These are phyloP conservation scores for Teratosphaeria viscida DNA, from an alignment of 2,329 filamentous ascomycete genomes.

Conservation along the genomic window DNA sequence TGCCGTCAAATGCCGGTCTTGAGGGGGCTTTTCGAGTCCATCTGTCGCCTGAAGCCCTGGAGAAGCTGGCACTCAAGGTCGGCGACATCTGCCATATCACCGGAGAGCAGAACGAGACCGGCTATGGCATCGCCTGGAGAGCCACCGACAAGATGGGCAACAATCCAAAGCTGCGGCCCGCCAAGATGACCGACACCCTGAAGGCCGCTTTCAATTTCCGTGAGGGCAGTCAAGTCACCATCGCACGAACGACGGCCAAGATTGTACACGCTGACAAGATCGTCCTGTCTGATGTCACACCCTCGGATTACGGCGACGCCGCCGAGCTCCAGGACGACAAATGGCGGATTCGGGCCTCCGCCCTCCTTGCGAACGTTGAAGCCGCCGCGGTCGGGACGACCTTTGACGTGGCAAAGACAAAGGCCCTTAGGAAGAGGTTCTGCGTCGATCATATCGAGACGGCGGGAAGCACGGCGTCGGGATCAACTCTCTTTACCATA, in stretches of 20 bases:
- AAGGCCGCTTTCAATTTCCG: slow-evolving; percentile 63
- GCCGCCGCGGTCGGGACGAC: slow-evolving; percentile 59
- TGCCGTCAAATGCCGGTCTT: slow-evolving; percentile 21
- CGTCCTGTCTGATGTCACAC: slow-evolving; percentile 50
- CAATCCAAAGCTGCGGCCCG: slow-evolving; percentile 56
- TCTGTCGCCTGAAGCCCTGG: slow-evolving; percentile 46
- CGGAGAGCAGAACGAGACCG: slow-evolving; percentile 32
- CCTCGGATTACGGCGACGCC: slow-evolving; percentile 14
- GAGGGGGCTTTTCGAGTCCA: slow-evolving; percentile 51
- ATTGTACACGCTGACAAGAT: slow-evolving; percentile 49
- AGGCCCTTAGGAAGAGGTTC: slow-evolving; percentile 52
- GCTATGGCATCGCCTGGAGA: slow-evolving; percentile 53
- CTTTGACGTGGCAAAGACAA: slow-evolving; percentile 53
- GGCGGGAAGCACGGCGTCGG: slow-evolving; percentile 7
- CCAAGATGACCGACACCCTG: slow-evolving; percentile 61
- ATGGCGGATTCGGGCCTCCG: slow-evolving; percentile 14
- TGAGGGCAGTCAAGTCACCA: slow-evolving; percentile 57
- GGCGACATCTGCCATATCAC: slow-evolving; percentile 48
- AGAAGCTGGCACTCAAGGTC: slow-evolving; percentile 44
- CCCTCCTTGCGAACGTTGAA: slow-evolving; percentile 48
- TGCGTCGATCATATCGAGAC: slow-evolving; percentile 46
- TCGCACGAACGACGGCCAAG: slow-evolving; percentile 42
- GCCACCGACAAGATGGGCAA: slow-evolving; percentile 38
- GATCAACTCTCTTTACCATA: slow-evolving; percentile 8
- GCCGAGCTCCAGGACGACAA: slow-evolving; percentile 23